Base-by-base conservation (phyloP, 2,329 filamentous ascomycete species). In the Chaetomiaceae sp. region DNA sequence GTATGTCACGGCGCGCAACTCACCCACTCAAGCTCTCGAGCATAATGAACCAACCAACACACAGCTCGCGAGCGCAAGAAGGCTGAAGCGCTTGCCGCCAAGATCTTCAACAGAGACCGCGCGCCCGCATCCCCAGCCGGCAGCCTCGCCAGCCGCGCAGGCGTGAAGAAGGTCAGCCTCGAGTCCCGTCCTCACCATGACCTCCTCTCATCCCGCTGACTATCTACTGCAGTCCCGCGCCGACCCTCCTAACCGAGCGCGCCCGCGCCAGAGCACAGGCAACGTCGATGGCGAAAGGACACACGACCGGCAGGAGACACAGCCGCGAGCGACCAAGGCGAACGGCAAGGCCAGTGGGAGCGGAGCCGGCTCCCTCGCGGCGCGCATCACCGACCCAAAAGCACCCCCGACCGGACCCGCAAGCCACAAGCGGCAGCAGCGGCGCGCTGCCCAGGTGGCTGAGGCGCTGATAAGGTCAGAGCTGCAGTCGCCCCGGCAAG, bases 211-310 rank as follows among this genome's bases (percentile, higher is more conserved):
- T 38, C 23, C 39, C 48, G 34, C 29, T 47, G 33, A 42, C 36
- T 19, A 6, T 20, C 34, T 5, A 15, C 14, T 29, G 19, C 46
- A 53, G 49, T 56, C 68, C 63, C 66, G 66, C 61, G 62, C 66
- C 56, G 58, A 62, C 47, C 59, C 61, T 47, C 65, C 29, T 65
- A 68, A 51, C 70, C 64, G 14, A 54, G 63, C 44, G 55, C 63
- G 14, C 54, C 63, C 44, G 56, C 63, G n/a, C 63, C 58, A 68
- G 27, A 72, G 75, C 27, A 65, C 72, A 14, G 78, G 80, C 58
- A 80, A 83, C 66, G 78, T 87, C 66, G 77, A 87, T 61, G 77
- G 79, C 59, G 83, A 86, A 69, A 89, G 85, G 85, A 84, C 82
- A 9, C 85, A 88, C 66, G 85, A 89, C 61, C 76, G 88, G 3